A percentile compares a stretch with the other conserved stretches of the same genome.
These are phyloP conservation scores for Penicillium desertorum DNA, from an alignment of 495 filamentous ascomycete species.

Conservation along the genomic window DNA sequence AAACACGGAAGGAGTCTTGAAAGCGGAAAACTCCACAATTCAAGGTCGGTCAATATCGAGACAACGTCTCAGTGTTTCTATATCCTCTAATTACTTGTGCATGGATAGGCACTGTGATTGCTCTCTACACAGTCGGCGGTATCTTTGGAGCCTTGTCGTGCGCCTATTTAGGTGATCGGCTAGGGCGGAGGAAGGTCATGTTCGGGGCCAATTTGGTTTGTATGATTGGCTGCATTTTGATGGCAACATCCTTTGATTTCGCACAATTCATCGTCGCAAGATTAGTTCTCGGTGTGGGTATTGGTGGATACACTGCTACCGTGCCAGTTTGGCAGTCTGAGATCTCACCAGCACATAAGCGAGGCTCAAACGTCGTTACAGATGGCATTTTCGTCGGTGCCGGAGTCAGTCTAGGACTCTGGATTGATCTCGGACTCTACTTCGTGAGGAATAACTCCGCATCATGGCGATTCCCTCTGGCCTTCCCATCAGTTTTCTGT, in stretches of 20 bases:
- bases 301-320: slow-evolving; percentile 45
- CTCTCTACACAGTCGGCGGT: slow-evolving; percentile 34
- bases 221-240: slow-evolving; percentile 42
- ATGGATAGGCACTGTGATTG: slow-evolving; percentile 30
- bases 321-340: slow-evolving; percentile 55
- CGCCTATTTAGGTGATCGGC: slow-evolving; percentile 29
- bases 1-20: slow-evolving; percentile 34
- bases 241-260: slow-evolving; percentile 39
- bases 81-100: too few relatives aligned
- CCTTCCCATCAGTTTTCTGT: slow-evolving; percentile 57
- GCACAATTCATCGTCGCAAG: slow-evolving; percentile 45
- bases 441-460: slow-evolving; percentile 42
- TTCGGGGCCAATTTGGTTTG: slow-evolving; percentile 27
- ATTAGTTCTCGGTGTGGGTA: slow-evolving; percentile 59
- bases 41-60: slow-evolving; percentile 31
- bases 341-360: slow-evolving; percentile 37
- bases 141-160: slow-evolving; percentile 34
- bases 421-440: slow-evolving; percentile 47
- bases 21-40: slow-evolving; percentile 39
- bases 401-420: slow-evolving; percentile 44
- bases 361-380: slow-evolving; percentile 40
- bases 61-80: not conserved
- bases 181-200: slow-evolving; percentile 32
- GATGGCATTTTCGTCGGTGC: slow-evolving; percentile 54
- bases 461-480: slow-evolving; percentile 51